phyloP scores from a whole-genome alignment of 257 asterid species.

The Prunella vulgaris region DNA sequence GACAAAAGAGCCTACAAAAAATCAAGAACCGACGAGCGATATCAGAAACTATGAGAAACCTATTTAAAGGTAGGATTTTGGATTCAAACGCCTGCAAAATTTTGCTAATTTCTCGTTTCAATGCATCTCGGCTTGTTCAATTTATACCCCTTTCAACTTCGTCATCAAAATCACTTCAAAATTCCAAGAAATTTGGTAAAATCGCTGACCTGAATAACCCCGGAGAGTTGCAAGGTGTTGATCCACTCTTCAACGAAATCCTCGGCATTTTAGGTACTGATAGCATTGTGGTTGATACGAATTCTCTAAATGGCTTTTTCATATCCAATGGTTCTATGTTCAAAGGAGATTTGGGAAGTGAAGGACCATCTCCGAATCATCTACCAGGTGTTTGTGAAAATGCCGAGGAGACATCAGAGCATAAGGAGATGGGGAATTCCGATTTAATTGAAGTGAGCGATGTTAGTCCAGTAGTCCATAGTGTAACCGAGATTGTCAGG shows the following conservation, averaged over 20 bases:
- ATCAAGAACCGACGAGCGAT: background rate
- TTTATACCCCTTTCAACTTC: conserved; percentile 22
- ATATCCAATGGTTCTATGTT: conserved; percentile 17
- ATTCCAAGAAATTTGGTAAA: conserved; percentile 23
- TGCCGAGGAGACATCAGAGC: conserved; percentile 34
- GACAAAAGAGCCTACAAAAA: background rate
- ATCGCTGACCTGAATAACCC: conserved; percentile 18
- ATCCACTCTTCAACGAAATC: conserved; percentile 65
- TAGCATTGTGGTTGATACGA: conserved; percentile 20
- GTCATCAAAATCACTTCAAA: conserved; percentile 26
- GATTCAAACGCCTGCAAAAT: conserved; percentile 21
- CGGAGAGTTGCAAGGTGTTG: conserved; percentile 25
- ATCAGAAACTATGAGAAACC: conserved; percentile 27
- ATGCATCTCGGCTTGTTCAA: conserved; percentile 27
- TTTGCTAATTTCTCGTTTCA: conserved; percentile 12
- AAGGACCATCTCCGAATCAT: conserved; percentile 9
- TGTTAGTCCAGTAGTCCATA: conserved; percentile 58
- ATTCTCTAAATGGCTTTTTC: conserved; percentile 21
- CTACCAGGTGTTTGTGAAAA: conserved; percentile 55
- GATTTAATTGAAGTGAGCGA: conserved; percentile 33
- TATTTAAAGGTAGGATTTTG: conserved; percentile 25
- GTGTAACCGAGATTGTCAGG: conserved; percentile 63
- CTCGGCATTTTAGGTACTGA: conserved; percentile 56
- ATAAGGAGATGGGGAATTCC: conserved; percentile 5
- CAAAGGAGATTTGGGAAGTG: background rate